Percentiles rank a stretch among this genome's conserved stretches.
Evolutionary conservation across 148 eudicot genomes (phyloP).

Genomic region (Bassia scoparia): DNA sequence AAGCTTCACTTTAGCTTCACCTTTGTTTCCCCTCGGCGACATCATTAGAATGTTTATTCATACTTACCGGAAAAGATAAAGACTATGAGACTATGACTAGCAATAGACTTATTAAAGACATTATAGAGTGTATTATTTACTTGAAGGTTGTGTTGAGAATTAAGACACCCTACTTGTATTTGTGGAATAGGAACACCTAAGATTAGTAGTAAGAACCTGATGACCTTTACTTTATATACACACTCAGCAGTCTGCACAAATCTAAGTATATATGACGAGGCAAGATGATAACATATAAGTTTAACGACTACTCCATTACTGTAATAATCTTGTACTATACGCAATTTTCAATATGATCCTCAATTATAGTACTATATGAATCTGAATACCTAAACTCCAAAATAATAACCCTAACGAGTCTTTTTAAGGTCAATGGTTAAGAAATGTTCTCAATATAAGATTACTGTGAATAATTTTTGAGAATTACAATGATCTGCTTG

Average conservation of each 20-base stretch:
- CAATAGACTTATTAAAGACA: slow-evolving; percentile 12
- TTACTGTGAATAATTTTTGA: too few species aligned
- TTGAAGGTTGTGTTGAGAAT: slow-evolving; percentile 4
- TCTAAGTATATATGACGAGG: not conserved
- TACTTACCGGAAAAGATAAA: not conserved
- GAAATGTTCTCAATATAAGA: too few species aligned
- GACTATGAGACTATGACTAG: slow-evolving; percentile 5
- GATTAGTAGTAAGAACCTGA: not conserved
- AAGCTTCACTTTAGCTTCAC: slow-evolving; percentile 12
- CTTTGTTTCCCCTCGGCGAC: slow-evolving; percentile 16
- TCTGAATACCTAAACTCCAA: too few species aligned
- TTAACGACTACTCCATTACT: too few species aligned
- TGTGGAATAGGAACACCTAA: slow-evolving; percentile 21
- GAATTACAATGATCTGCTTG: too few species aligned
- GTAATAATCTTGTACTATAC: too few species aligned
- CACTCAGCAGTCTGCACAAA: not conserved
- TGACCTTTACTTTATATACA: not conserved
- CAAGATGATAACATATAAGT: not conserved
- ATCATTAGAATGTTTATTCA: slow-evolving; percentile 11
- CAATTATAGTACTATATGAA: too few species aligned
- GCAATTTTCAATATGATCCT: too few species aligned
- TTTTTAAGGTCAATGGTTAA: too few species aligned
- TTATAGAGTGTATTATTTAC: not conserved
- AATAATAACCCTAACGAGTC: too few species aligned
- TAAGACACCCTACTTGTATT: not conserved